Evolutionary conservation across 352 stramenopile genomes (phyloP).

Genomic region (Phytopythium litorale): DNA sequence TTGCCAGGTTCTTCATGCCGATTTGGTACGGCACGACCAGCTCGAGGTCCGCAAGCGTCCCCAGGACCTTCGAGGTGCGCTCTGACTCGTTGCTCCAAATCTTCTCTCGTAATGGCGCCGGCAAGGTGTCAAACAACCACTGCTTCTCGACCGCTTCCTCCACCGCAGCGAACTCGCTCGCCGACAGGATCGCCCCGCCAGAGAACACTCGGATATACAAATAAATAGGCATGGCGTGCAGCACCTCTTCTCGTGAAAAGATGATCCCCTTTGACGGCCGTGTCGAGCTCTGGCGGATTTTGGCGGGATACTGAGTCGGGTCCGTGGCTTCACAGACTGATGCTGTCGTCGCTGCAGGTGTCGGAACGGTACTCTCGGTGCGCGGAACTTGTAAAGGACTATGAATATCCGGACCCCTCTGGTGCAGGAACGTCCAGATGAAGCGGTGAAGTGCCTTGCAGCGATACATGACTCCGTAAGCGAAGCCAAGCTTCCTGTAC

Average conservation of each 20-base stretch:
- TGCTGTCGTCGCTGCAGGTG: not conserved
- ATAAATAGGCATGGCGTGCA: constrained; percentile 74
- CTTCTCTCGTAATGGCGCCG: constrained; percentile 41
- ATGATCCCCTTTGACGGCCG: constrained; percentile 37
- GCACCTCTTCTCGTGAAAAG: constrained; percentile 70
- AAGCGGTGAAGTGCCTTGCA: constrained; percentile 78
- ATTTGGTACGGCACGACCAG: constrained; percentile 78
- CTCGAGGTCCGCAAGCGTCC: constrained; percentile 60
- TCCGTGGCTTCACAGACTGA: too few relatives aligned
- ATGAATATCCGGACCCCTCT: not conserved
- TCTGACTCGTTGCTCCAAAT: constrained; percentile 71
- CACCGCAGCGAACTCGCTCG: constrained; percentile 45
- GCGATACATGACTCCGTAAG: constrained; percentile 80
- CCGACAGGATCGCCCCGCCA: constrained; percentile 51
- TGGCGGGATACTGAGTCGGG: not conserved
- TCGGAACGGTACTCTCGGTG: not conserved
- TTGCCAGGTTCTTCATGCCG: constrained; percentile 73
- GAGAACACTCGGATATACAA: constrained; percentile 82
- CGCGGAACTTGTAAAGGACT: not conserved
- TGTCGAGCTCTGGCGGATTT: not conserved
- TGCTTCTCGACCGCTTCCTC: constrained; percentile 52
- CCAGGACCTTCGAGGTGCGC: constrained; percentile 67
- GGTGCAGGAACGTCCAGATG: constrained; percentile 62
- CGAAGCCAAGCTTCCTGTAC: constrained; percentile 74
- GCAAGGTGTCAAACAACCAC: constrained; percentile 39